Evolutionary conservation across 495 filamentous ascomycete genomes (phyloP), one percentile per base, ranked within the genome.

Genomic region (Podospora pseudopauciseta): DNA sequence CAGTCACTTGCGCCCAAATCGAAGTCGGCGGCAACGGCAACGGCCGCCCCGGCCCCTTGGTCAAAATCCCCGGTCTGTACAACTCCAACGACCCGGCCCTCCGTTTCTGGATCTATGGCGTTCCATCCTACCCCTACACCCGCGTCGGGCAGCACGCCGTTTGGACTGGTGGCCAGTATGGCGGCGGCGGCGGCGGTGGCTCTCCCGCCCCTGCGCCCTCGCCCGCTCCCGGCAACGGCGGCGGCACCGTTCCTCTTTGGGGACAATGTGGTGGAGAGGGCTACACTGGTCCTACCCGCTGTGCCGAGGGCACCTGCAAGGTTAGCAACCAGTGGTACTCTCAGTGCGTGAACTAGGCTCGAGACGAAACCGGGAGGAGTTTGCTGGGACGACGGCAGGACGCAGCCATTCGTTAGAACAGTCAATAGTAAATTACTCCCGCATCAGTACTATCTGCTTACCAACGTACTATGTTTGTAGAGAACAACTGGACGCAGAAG

Each of bases 1-100:
- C 39, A 49, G 39, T 49, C 39, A 49, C 39, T 11, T 87, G 85
- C 65, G 83, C 80, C 7, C 85, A 87, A 68, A 68, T 87, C 70
- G 84, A 79, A 64, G 80, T 86, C 49, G 78, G 74, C 13, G 74
- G 78, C 57, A 68, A 27, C 28, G 85, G 85, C 15, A 77, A 68
- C 6, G 77, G 71, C 53, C 76, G 71, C 16, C 84, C 82, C 1
- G 73, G 70, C 4, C 77, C 77, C 0, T 74, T 78, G 1, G 78
- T 80, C 18, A 74, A 80, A 55, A 82, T 86, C 70, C 84, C 81
- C 15, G 85, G 84, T 20, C 74, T 81, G 60, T 86, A 86, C 73
- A 78, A 75, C 11, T 72, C 73, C 59, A 67, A 68, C 30, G 80
- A 83, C 68, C 76, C 80, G 0, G 80, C 78, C 6, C 74, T 83